Evolutionary conservation across 2,329 filamentous ascomycete species (phyloP).

Genomic region (Botrytis cinerea): DNA sequence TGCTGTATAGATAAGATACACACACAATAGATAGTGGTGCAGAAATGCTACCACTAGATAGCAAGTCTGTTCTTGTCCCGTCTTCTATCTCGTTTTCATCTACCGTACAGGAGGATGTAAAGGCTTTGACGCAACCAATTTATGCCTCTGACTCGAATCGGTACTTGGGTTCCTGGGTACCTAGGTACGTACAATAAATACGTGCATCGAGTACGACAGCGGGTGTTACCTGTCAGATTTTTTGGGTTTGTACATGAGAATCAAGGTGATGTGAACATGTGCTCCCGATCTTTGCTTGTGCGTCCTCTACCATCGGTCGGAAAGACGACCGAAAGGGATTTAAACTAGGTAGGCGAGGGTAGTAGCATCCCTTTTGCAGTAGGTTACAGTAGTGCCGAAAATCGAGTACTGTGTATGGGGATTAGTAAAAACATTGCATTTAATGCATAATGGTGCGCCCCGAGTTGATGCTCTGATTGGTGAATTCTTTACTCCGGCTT

Average conservation of each 20-base stretch:
- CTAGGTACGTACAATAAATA: neutral
- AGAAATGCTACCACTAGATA: constrained; percentile 18
- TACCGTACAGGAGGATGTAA: neutral
- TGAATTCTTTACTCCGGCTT: neutral
- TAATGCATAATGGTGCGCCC: constrained; percentile 6
- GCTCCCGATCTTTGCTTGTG: neutral
- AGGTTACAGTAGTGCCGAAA: constrained; percentile 18
- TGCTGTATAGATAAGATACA: neutral
- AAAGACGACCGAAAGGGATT: neutral
- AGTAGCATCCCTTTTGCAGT: constrained; percentile 2
- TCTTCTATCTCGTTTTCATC: neutral
- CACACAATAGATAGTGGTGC: neutral
- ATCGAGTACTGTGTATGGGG: constrained; percentile 12
- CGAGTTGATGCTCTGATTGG: neutral
- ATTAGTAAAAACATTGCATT: constrained; percentile 10
- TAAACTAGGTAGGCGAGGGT: constrained; percentile 3
- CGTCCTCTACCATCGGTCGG: neutral
- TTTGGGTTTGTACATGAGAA: constrained; percentile 6
- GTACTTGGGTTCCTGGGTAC: constrained; percentile 2
- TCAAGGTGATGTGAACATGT: constrained; percentile 12
- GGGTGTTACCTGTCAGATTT: constrained; percentile 23
- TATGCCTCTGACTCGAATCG: constrained; percentile 4
- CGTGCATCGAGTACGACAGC: constrained; percentile 15
- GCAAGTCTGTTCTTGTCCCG: neutral
- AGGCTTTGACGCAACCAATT: neutral